Evolutionary conservation across 2,329 filamentous ascomycete genomes (phyloP), one percentile per base, ranked within the genome.

Genomic region (Penicillium polonicum): DNA sequence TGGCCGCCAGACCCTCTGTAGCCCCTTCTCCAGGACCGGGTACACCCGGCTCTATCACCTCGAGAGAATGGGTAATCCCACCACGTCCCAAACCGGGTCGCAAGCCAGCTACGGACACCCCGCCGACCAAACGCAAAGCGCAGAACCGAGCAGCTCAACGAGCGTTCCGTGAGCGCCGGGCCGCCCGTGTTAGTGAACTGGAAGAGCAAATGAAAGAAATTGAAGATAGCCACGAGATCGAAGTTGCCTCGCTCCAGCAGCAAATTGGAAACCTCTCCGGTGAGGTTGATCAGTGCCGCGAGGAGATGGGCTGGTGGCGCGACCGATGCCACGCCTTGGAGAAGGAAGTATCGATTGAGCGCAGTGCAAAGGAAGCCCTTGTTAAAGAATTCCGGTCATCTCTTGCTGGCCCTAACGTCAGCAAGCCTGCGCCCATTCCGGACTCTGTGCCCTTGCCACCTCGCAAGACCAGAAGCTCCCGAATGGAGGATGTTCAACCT

Each of bases 71-170:
- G 90, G 83, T 93, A 25, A 87, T 94, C 44, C 90, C 90, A 25
- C 90, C 90, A 29, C 84, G 90, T 60, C 90, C 90, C 46, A 93
- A 92, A 80, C 93, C 94, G 23, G 93, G 93, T 48, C 87, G 93
- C 66, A 97, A 97, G 81, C 92, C 93, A 3, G 91, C 91, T 46
- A 95, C 91, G 36, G 92, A 97, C 71, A 95, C 92, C 52, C 92
- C 92, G 15, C 90, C 90, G 2, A 96, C 92, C 43, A 96, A 96
- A 79, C 86, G 94, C 64, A 95, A 97, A 80, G 90, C 91, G 1
- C 94, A 97, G 78, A 97, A 97, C 74, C 85, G 94, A 59, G 90
- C 91, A 46, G 93, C 93, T 3, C 93, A 97, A 78, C 83, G 93
- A 58, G 91, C 90, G 1, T 97, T 97, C 75, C 85, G 93, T 35